Evolutionary conservation across 164 flowering plant species (phyloP), one percentile per base, ranked within the genome.

Genomic region (Cinnamomum chago): DNA sequence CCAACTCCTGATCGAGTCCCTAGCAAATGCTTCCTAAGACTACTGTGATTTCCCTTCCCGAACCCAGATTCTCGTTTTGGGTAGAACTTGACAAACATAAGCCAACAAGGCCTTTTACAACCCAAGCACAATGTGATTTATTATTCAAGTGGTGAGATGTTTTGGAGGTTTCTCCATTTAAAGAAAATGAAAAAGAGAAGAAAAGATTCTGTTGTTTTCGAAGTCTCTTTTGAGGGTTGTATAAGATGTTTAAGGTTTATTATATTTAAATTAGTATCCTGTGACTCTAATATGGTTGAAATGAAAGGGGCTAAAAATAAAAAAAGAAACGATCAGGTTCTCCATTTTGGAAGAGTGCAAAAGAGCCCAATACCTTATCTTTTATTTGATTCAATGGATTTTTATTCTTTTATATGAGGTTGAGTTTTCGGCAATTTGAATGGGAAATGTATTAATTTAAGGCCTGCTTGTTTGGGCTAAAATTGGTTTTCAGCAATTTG

Each of bases 1-100:
- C 77, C 87, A 89, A 84, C 86, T 95, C 23, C 77, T 95, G 51
- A 91, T 95, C 20, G 90, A 93, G 76, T 91, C 97, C 33, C 76
- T 93, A 83, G 94, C 99, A 5, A 83, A 73, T 79, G 82, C 90
- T 64, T 78, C 82, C 72, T 85, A 65, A 79, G 58, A 51, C 17
- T 65, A 72, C 2, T 14, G 17, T 24, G 1, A 24, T 60, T 6
- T 30, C 35, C 35, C 35, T 30, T 30, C 35, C 35, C 3, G 6
- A 30, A 30, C 35, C 35, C 28, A 25, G 28, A 7, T 25, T 64
- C 67, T 64, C 67, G 17, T 24, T 24, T 23, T 23, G 67, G 67
- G 67, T 64, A 9, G 28, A 25, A 25, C 20, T 60, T n/a, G 64
- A 60, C 20, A 10, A 60, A 60, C 64, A 40, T 40, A 55, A 15